phyloP scores from a whole-genome alignment of 306 rosid genomes.

The Lathyrus sativus region DNA sequence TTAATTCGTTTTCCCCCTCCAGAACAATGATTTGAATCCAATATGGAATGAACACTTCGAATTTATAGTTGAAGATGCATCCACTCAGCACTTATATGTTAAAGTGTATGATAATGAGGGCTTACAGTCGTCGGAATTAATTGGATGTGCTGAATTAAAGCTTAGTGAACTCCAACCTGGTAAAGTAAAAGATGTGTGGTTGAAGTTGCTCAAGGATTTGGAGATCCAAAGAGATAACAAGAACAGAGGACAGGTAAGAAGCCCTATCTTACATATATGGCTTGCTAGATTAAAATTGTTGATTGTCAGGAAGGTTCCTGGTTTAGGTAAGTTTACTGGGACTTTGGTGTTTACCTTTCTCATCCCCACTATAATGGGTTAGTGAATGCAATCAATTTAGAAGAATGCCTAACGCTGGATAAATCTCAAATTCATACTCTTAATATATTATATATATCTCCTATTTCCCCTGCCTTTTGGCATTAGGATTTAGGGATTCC shows the following conservation, averaged over 20 bases:
- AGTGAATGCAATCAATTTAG: conserved; percentile 4
- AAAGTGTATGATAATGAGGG: conserved; percentile 84
- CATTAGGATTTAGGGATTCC: too few relatives aligned
- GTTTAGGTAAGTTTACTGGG: conserved; percentile 10
- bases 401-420: conserved; percentile 5
- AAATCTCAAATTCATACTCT: conserved; percentile 8
- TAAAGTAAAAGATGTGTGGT: conserved; percentile 92
- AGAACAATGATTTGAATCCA: conserved; percentile 95
- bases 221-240: conserved; percentile 88
- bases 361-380: conserved; percentile 1
- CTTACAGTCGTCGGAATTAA: conserved; percentile 70
- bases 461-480: too few relatives aligned
- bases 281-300: conserved; percentile 29
- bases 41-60: conserved; percentile 98
- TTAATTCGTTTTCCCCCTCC: conserved; percentile 32
- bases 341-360: conserved; percentile 11
- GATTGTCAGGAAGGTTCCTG: conserved; percentile 32
- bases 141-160: conserved; percentile 67
- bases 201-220: conserved; percentile 95
- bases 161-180: conserved; percentile 88
- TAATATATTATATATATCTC: too few relatives aligned
- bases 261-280: conserved; percentile 18
- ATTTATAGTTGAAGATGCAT: conserved; percentile 80
- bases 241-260: conserved; percentile 81
- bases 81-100: conserved; percentile 82